Evolutionary conservation across 2,329 filamentous ascomycete species (phyloP), one percentile per base, ranked within the genome.

Genomic region (Pseudogymnoascus sp.): DNA sequence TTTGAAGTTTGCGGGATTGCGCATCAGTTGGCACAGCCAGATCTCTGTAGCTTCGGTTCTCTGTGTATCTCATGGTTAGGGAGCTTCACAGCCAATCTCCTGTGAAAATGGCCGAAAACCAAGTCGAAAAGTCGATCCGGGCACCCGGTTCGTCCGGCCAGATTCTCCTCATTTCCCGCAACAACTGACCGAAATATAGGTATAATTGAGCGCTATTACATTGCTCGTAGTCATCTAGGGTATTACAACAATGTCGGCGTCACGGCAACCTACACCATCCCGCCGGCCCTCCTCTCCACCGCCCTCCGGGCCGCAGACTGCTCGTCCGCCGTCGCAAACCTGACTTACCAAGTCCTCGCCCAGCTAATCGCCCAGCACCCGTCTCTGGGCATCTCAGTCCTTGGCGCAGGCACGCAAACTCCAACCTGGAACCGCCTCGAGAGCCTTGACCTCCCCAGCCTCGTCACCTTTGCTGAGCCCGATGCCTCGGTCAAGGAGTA

Each of bases 201-300:
- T 8, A 60, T 42, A 42, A 39, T 60, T 4, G 59, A 60, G 42
- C 37, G 59, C 13, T 60, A 31, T 45, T 60, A 60, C 18, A 60
- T 60, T 21, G 37, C 59, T 13, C 59, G 59, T 42, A 60, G 42
- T 18, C 25, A 45, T 31, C 18, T 60, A 27, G 42, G 42, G 7
- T 60, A 42, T 31, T 60, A 42, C 37, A 60, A 60, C 7, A 42
- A 31, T 15, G 42, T 31, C 13, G 27, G 27, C 7, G 59, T 60
- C 21, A 40, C 37, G 9, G 37, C 59, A 39, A 55, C 31, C 25
- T 60, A 60, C n/a, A 27, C 15, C 3, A 39, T 60, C 25, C 25
- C 59, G 15, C 29, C 35, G 21, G 18, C 37, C 12, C 12, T 60
- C 29, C 15, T 60, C 45, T 52, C 45, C 3, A n/a, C 45, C 1